Conservation (phyloP, 192 early-diverging fungal genomes). For the Gamsiella multidivaricata region DNA sequence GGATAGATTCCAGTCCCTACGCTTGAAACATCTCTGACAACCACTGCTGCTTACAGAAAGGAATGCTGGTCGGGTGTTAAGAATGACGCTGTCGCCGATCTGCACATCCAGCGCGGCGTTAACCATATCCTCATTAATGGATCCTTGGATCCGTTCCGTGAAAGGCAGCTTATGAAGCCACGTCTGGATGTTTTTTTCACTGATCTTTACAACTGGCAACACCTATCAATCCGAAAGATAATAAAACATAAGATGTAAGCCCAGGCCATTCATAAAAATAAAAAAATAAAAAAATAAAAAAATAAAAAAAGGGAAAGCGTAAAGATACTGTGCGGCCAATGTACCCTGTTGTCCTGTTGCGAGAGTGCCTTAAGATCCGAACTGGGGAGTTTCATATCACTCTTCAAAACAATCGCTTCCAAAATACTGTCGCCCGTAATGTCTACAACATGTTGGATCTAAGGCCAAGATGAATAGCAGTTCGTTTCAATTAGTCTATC, state of each 20-base stretch:
- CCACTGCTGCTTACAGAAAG: slow-evolving; percentile 52
- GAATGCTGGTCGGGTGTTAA: slow-evolving; percentile 62
- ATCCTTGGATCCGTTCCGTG: slow-evolving; percentile 25
- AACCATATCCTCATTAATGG: slow-evolving; percentile 1
- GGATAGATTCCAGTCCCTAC: neutral
- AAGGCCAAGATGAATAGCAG: slow-evolving; percentile 28
- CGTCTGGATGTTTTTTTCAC: slow-evolving; percentile 51
- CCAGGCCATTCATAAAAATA: neutral
- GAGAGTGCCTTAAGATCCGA: slow-evolving; percentile 48
- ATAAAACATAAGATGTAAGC: neutral
- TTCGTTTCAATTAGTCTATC: too few species aligned
- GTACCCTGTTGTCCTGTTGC: slow-evolving; percentile 14
- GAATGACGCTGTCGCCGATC: slow-evolving; percentile 66
- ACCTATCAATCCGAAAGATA: neutral
- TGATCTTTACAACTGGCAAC: slow-evolving; percentile 60
- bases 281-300: too few species aligned
- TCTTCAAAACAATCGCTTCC: slow-evolving; percentile 66
- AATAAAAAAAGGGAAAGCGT: too few species aligned
- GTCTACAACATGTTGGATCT: slow-evolving; percentile 47
- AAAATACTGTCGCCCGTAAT: slow-evolving; percentile 36
- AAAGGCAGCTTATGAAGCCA: slow-evolving; percentile 54
- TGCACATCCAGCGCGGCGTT: slow-evolving; percentile 55
- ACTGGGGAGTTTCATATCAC: slow-evolving; percentile 43
- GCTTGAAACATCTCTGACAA: neutral
- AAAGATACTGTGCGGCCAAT: neutral